These are phyloP conservation scores for Hypoxylon lenormandii DNA, from an alignment of 495 filamentous ascomycete genomes.

Conservation along the genomic window DNA sequence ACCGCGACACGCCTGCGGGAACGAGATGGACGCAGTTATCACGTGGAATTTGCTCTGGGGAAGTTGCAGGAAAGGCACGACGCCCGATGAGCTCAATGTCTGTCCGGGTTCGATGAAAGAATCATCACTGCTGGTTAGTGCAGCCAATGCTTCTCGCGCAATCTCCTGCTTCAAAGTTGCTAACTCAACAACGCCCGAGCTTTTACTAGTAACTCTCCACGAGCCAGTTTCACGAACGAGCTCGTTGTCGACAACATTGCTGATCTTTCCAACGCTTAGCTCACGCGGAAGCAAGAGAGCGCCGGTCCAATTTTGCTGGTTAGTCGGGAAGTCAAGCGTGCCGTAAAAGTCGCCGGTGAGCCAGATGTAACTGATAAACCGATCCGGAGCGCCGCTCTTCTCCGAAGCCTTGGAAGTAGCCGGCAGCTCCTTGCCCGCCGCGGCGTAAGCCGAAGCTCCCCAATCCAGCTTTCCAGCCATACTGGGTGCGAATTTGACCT, in stretches of 20 bases:
- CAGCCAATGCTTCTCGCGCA: conserved; percentile 33
- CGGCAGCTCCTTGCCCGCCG: conserved; percentile 42
- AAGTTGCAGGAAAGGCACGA: conserved; percentile 23
- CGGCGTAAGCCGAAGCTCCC: conserved; percentile 42
- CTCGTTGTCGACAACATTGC: conserved; percentile 42
- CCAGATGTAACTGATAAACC: conserved; percentile 40
- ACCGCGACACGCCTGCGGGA: conserved; percentile 20
- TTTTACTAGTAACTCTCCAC: conserved; percentile 32
- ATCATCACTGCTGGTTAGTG: conserved; percentile 36
- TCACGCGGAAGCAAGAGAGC: conserved; percentile 46
- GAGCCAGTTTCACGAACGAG: conserved; percentile 41
- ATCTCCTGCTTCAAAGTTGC: conserved; percentile 42
- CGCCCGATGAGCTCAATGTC: conserved; percentile 30
- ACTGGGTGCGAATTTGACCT: conserved; percentile 33
- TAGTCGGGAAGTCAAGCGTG: conserved; percentile 35
- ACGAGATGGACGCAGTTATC: conserved; percentile 35
- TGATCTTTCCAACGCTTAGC: conserved; percentile 40
- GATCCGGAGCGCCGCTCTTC: conserved; percentile 44
- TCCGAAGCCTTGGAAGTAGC: conserved; percentile 38
- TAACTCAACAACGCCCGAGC: conserved; percentile 30
- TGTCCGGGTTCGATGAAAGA: conserved; percentile 39
- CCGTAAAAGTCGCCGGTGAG: conserved; percentile 40
- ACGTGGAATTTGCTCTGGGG: conserved; percentile 36
- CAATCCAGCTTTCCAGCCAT: conserved; percentile 45
- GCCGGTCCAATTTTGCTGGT: conserved; percentile 42